These are phyloP conservation scores for Neopestalotiopsis sp. DNA, from an alignment of 2,329 filamentous ascomycete genomes.

Conservation along the genomic window DNA sequence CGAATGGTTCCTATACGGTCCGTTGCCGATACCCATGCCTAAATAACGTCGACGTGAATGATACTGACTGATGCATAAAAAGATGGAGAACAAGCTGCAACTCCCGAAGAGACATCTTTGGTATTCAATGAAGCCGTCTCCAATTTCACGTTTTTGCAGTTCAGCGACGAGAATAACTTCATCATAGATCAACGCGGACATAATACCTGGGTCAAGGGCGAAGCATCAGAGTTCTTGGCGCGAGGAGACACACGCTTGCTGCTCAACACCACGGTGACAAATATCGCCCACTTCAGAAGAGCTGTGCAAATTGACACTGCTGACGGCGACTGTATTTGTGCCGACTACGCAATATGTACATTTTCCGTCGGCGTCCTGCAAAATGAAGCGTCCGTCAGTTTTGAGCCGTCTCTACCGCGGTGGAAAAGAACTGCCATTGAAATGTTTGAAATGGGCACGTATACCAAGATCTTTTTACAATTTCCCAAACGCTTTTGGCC, in stretches of 20 bases:
- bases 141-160: constrained; percentile 69
- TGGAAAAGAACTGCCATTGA: constrained; percentile 71
- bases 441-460: constrained; percentile 72
- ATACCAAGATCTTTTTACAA: constrained; percentile 76
- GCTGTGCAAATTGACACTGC: constrained; percentile 58
- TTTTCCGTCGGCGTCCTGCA: constrained; percentile 74
- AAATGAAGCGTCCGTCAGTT: constrained; percentile 58
- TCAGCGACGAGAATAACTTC: constrained; percentile 26
- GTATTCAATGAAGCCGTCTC: constrained; percentile 49
- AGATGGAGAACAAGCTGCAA: constrained; percentile 43
- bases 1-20: constrained; percentile 58
- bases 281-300: constrained; percentile 56
- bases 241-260: constrained; percentile 61
- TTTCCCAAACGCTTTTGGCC: constrained; percentile 73
- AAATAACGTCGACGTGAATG: no score
- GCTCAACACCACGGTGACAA: constrained; percentile 62
- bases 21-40: neutral
- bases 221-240: constrained; percentile 62
- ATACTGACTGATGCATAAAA: neutral
- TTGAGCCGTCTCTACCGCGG: constrained; percentile 61
- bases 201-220: constrained; percentile 41
- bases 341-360: constrained; percentile 61
- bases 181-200: neutral
- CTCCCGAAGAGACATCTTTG: constrained; percentile 3
- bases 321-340: constrained; percentile 44